A percentile compares a stretch with the other conserved stretches of the same genome.
These are phyloP conservation scores for Porphyra umbilicalis DNA, from an alignment of 31 red algal genomes.

Conservation along the genomic window DNA sequence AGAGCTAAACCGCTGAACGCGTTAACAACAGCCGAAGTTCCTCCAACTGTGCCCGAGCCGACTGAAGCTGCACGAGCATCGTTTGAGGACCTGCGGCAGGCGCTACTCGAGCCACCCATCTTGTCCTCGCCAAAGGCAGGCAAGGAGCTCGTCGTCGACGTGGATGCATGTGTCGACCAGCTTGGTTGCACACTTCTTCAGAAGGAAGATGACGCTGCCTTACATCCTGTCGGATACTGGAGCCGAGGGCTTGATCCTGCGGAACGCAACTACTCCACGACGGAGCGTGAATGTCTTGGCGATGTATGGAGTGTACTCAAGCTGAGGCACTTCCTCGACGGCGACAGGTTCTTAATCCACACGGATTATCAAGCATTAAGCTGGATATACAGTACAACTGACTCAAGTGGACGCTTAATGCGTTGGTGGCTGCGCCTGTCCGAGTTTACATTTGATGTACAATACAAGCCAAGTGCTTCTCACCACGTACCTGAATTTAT, in stretches of 20 bases:
- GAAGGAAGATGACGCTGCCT: not conserved
- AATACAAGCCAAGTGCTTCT: slow-evolving; percentile 22
- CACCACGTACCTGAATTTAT: slow-evolving; percentile 11
- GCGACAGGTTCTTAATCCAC: slow-evolving; percentile 3
- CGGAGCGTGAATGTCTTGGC: slow-evolving; percentile 17
- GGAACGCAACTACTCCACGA: slow-evolving; percentile 1
- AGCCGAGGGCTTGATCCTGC: not conserved
- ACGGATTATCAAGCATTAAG: slow-evolving; percentile 6
- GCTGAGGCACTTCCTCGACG: slow-evolving; percentile 23
- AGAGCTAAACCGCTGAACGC: not conserved
- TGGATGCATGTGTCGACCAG: slow-evolving; percentile 13
- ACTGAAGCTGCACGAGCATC: not conserved
- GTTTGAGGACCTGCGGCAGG: not conserved
- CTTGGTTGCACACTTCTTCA: slow-evolving; percentile 5
- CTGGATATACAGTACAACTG: slow-evolving; percentile 11
- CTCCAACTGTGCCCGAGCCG: not conserved
- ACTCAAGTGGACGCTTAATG: slow-evolving; percentile 9
- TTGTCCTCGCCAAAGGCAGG: slow-evolving; percentile 11
- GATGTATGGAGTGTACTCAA: slow-evolving; percentile 7
- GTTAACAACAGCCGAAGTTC: not conserved
- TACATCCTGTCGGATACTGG: slow-evolving; percentile 5
- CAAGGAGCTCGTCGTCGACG: not conserved
- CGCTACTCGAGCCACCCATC: not conserved
- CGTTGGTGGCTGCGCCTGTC: slow-evolving; percentile 21
- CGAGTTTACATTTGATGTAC: slow-evolving; percentile 17